These are phyloP conservation scores for Suillus variegatus DNA, from an alignment of 768 basidiomycete genomes.

Conservation along the genomic window DNA sequence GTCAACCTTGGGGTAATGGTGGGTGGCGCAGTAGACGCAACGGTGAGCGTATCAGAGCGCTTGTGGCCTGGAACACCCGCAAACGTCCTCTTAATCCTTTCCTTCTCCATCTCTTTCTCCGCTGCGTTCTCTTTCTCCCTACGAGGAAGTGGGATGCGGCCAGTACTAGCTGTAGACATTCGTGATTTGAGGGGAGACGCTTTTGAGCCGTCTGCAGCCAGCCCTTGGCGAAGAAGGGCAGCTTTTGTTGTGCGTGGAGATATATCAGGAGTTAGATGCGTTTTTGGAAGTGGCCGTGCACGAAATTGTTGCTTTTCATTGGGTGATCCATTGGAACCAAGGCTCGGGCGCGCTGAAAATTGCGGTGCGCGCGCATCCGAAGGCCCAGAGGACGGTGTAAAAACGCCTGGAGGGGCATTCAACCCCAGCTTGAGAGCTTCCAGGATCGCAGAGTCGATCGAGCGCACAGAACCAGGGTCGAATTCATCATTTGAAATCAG, in stretches of 20 bases:
- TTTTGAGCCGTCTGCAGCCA: constrained; percentile 40
- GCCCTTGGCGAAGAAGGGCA: constrained; percentile 70
- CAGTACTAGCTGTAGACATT: constrained; percentile 37
- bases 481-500: constrained; percentile 36
- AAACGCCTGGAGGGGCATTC: constrained; percentile 46
- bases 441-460: constrained; percentile 49
- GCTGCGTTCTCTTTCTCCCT: constrained; percentile 30
- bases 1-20: constrained; percentile 74
- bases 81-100: constrained; percentile 64
- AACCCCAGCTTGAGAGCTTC: constrained; percentile 41
- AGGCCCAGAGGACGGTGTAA: constrained; percentile 35
- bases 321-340: constrained; percentile 34
- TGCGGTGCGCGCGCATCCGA: constrained; percentile 23
- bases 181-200: constrained; percentile 19
- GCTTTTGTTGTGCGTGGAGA: constrained; percentile 76
- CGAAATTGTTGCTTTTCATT: constrained; percentile 57
- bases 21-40: constrained; percentile 77
- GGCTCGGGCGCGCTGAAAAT: constrained; percentile 30
- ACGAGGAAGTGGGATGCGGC: constrained; percentile 28
- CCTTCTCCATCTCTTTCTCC: constrained; percentile 59
- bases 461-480: constrained; percentile 38
- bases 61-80: constrained; percentile 84
- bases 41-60: constrained; percentile 62
- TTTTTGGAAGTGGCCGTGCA: constrained; percentile 67
- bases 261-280: constrained; percentile 64